Evolutionary conservation across 495 filamentous ascomycete genomes (phyloP).

Genomic region (Trichoderma gamsii): DNA sequence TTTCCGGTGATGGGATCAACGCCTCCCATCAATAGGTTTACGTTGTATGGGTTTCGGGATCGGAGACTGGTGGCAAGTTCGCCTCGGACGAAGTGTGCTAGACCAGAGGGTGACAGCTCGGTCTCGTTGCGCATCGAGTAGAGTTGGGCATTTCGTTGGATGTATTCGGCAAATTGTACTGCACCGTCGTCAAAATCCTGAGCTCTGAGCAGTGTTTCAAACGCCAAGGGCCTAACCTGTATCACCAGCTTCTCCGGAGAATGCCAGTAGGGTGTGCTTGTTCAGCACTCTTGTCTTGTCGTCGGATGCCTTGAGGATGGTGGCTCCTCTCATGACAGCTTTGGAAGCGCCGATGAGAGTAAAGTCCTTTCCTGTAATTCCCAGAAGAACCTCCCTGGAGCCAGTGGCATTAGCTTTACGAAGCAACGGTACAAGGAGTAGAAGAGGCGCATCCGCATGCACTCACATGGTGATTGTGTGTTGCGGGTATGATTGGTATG

Average conservation of each 20-base stretch:
- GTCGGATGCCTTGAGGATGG: conserved; percentile 90
- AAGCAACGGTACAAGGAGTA: background rate
- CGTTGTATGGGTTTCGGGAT: conserved; percentile 87
- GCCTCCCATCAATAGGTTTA: conserved; percentile 91
- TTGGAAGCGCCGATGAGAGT: conserved; percentile 96
- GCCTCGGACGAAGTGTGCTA: conserved; percentile 85
- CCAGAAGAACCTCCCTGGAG: conserved; percentile 90
- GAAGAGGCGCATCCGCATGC: background rate
- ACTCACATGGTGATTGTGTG: conserved; percentile 30
- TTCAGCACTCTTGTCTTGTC: conserved; percentile 92
- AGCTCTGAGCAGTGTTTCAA: conserved; percentile 3
- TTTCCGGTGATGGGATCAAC: conserved; percentile 81
- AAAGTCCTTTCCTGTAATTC: conserved; percentile 98
- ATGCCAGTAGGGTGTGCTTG: conserved; percentile 93
- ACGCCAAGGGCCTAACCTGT: conserved; percentile 55
- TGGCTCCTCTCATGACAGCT: conserved; percentile 93
- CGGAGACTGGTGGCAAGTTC: conserved; percentile 86
- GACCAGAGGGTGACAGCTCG: conserved; percentile 79
- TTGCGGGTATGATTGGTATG: background rate
- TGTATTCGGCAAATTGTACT: conserved; percentile 99
- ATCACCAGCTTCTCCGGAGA: conserved; percentile 91
- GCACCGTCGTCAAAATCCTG: conserved; percentile 29
- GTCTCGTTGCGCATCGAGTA: conserved; percentile 97
- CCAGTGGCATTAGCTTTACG: conserved; percentile 2
- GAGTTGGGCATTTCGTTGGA: conserved; percentile 95